Evolutionary conservation across 352 stramenopile genomes (phyloP).

Genomic region (Chrysophaeum taylorii): DNA sequence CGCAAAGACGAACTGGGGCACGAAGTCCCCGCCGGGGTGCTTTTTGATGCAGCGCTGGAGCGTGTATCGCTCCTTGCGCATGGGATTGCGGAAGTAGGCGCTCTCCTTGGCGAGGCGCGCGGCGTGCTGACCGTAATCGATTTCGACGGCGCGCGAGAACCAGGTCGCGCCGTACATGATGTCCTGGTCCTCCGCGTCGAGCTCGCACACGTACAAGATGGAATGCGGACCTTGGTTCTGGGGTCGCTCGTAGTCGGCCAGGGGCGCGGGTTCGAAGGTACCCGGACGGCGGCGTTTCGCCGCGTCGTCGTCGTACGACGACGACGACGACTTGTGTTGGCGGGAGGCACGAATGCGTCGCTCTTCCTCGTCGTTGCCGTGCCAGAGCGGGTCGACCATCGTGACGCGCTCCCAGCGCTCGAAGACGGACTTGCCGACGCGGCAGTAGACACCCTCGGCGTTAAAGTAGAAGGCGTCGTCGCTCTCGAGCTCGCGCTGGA

Average conservation of each 20-base stretch:
- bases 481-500: neutral
- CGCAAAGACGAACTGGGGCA: too few species aligned
- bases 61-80: neutral
- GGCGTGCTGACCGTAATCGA: slow-evolving; percentile 8
- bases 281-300: too few species aligned
- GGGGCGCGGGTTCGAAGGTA: too few species aligned
- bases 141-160: neutral
- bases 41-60: too few species aligned
- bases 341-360: neutral
- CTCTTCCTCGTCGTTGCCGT: neutral
- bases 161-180: neutral
- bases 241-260: too few species aligned
- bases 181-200: neutral
- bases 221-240: too few species aligned
- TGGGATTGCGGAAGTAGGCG: too few species aligned
- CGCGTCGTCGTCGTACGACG: too few species aligned
- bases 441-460: slow-evolving; percentile 7
- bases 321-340: too few species aligned
- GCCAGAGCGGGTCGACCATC: neutral
- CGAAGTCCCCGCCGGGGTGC: too few species aligned
- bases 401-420: slow-evolving; percentile 9
- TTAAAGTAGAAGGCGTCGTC: slow-evolving; percentile 13
- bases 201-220: neutral
- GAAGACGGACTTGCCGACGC: neutral
- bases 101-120: too few species aligned